Conservation (phyloP, 1,284 basidiomycete genomes). For the Irpex sp. region DNA sequence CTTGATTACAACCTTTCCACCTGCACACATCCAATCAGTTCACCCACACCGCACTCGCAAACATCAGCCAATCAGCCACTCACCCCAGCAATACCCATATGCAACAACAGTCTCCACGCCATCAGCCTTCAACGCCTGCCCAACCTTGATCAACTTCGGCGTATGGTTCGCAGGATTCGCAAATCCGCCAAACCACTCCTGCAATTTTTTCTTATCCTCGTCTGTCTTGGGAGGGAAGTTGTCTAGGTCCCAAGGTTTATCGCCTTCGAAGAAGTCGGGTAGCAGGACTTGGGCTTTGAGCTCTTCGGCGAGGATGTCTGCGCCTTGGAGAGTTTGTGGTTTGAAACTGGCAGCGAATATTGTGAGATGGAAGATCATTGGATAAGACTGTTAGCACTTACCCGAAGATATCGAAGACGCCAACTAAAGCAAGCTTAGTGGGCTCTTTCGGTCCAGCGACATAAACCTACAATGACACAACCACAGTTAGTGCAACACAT, state of each 20-base stretch:
- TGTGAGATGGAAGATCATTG: too few species aligned
- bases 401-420: conserved; percentile 67
- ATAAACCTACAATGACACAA: conserved; percentile 36
- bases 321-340: conserved; percentile 59
- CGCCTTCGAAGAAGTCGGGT: conserved; percentile 64
- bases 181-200: conserved; percentile 51
- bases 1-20: conserved; percentile 53
- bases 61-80: conserved; percentile 10
- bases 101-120: conserved; percentile 47
- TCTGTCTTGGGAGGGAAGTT: conserved; percentile 52
- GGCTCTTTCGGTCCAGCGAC: conserved; percentile 43
- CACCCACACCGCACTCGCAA: not conserved
- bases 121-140: conserved; percentile 38
- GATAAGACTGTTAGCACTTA: too few species aligned
- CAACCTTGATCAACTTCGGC: conserved; percentile 45
- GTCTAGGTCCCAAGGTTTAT: conserved; percentile 44
- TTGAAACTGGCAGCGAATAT: conserved; percentile 34
- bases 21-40: conserved; percentile 22
- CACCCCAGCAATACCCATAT: conserved; percentile 63
- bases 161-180: conserved; percentile 43
- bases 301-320: conserved; percentile 54
- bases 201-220: conserved; percentile 45
- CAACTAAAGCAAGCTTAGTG: conserved; percentile 49
- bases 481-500: conserved; percentile 13
- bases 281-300: conserved; percentile 54